Conservation (phyloP, 495 filamentous ascomycete species). For the Penicillium lividum region DNA sequence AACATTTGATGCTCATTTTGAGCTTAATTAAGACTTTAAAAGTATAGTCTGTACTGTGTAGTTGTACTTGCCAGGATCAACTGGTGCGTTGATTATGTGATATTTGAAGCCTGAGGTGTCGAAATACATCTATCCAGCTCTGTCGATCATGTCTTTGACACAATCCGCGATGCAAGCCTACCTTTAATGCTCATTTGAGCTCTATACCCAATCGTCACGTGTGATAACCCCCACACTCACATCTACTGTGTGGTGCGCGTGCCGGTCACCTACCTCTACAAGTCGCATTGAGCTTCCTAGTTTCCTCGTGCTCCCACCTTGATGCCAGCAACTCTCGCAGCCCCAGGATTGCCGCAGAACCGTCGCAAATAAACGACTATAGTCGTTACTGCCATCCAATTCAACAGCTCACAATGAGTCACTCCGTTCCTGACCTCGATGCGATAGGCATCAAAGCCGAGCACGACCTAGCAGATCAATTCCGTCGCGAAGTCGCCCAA, state of each 20-base stretch:
- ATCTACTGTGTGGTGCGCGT: neutral
- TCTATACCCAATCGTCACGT: neutral
- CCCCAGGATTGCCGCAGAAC: neutral
- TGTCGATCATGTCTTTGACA: slow-evolving; percentile 19
- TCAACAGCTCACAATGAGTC: slow-evolving; percentile 34
- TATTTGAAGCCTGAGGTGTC: slow-evolving; percentile 3
- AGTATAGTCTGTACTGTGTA: slow-evolving; percentile 7
- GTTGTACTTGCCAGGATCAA: neutral
- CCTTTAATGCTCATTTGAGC: slow-evolving; percentile 10
- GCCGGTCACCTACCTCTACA: neutral
- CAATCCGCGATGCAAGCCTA: slow-evolving; percentile 10
- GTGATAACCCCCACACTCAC: neutral
- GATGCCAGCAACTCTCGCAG: neutral
- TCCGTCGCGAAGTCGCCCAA: slow-evolving; percentile 73
- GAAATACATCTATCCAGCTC: slow-evolving; percentile 8
- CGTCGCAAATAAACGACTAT: neutral
- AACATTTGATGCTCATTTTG: neutral
- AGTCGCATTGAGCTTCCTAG: slow-evolving; percentile 3
- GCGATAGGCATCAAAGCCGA: slow-evolving; percentile 63
- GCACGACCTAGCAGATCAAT: slow-evolving; percentile 52
- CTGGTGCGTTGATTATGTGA: slow-evolving; percentile 3
- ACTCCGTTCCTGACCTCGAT: slow-evolving; percentile 51
- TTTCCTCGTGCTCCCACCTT: slow-evolving; percentile 1
- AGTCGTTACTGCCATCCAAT: neutral
- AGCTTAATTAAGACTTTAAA: neutral